A percentile compares a stretch with the other conserved stretches of the same genome.
Conservation (phyloP, 2,329 filamentous ascomycete genomes). For the Aspergillus clavatus region DNA sequence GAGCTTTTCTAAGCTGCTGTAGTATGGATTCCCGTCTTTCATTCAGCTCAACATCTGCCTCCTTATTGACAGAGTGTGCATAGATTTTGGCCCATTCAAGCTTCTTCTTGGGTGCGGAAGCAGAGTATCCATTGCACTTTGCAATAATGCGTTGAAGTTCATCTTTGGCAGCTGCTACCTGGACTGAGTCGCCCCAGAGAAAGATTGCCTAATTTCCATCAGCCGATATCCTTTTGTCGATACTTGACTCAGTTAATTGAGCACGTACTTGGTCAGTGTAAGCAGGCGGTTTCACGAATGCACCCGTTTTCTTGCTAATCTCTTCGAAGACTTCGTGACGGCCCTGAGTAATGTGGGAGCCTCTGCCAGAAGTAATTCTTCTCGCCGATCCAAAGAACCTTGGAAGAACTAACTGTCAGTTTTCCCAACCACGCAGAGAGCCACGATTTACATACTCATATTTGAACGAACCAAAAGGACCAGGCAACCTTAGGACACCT, state of each 20-base stretch:
- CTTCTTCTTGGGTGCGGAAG: conserved; percentile 16
- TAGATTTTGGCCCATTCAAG: conserved; percentile 21
- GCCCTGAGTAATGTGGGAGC: conserved; percentile 2
- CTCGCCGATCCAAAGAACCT: conserved; percentile 22
- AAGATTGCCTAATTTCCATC: conserved; percentile 16
- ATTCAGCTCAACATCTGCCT: conserved; percentile 18
- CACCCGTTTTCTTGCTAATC: conserved; percentile 23
- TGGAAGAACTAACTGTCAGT: not conserved
- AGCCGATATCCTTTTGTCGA: not conserved
- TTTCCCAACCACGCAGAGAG: not conserved
- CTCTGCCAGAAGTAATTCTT: conserved; percentile 2
- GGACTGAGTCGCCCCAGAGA: conserved; percentile 24
- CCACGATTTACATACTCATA: conserved; percentile 16
- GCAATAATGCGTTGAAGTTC: conserved; percentile 15
- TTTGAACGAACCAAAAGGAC: conserved; percentile 18
- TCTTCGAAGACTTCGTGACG: conserved; percentile 23
- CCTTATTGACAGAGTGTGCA: conserved; percentile 22
- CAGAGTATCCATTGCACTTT: conserved; percentile 12
- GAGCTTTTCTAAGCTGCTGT: conserved; percentile 23
- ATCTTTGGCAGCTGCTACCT: conserved; percentile 21
- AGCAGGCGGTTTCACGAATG: conserved; percentile 23
- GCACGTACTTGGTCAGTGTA: conserved; percentile 20
- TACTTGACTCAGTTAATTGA: not conserved
- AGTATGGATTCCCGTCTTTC: conserved; percentile 21
- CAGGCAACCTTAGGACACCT: conserved; percentile 16